Conservation (phyloP, 2,329 filamentous ascomycete genomes). For the Xenoacremonium recifei region DNA sequence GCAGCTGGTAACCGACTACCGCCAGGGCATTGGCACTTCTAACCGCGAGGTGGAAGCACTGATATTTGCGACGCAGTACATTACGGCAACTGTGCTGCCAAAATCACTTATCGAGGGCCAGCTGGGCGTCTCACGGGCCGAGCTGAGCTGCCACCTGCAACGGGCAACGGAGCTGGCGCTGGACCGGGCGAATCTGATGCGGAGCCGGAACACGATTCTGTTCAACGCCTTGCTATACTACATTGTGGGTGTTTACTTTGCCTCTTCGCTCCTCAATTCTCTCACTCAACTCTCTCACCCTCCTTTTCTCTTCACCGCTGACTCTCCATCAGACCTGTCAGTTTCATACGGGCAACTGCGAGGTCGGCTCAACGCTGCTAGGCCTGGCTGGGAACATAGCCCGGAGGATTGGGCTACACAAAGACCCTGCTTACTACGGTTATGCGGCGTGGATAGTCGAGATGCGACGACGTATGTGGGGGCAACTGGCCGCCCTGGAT, state of each 20-base stretch:
- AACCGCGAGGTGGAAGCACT: constrained; percentile 12
- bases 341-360: constrained; percentile 15
- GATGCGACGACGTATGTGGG: constrained; percentile 15
- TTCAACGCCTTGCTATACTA: constrained; percentile 14
- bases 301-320: not conserved
- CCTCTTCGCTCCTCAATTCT: no score
- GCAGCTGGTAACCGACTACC: constrained; percentile 13
- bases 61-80: constrained; percentile 14
- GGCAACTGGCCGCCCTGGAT: constrained; percentile 13
- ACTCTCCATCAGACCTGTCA: constrained; percentile 11
- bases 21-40: constrained; percentile 7
- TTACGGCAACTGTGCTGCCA: constrained; percentile 11
- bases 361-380: constrained; percentile 11
- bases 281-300: not conserved
- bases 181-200: constrained; percentile 13
- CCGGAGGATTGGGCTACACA: constrained; percentile 14
- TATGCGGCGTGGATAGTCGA: constrained; percentile 16
- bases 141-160: constrained; percentile 10
- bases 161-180: constrained; percentile 12
- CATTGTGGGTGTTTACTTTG: constrained; percentile 9
- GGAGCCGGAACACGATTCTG: constrained; percentile 13
- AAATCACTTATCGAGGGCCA: constrained; percentile 7
- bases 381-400: constrained; percentile 15
- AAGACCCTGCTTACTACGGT: constrained; percentile 15
- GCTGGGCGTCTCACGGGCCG: constrained; percentile 5